Conservation (phyloP, 1,284 basidiomycete genomes). For the Phenoliferia sp. region DNA sequence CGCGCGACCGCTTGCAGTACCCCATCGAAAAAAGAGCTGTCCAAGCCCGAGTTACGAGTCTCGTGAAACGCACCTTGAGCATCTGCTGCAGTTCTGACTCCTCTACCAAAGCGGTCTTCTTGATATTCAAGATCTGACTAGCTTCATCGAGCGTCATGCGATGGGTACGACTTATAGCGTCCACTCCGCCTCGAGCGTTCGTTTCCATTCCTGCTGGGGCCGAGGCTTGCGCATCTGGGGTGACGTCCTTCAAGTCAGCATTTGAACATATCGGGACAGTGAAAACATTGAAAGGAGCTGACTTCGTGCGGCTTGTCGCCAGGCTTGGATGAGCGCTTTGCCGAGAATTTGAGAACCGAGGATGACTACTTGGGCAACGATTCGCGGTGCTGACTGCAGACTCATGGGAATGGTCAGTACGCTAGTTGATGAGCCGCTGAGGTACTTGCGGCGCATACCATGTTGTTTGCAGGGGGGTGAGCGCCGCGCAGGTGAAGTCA, state of each 20-base stretch:
- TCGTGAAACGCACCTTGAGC: slow-evolving; percentile 62
- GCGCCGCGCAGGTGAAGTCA: background rate
- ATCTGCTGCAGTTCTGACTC: slow-evolving; percentile 56
- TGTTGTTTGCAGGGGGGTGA: background rate
- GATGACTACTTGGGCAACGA: slow-evolving; percentile 75
- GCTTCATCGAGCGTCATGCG: slow-evolving; percentile 97
- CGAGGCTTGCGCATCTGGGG: background rate
- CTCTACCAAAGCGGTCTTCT: slow-evolving; percentile 42
- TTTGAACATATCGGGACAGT: too few relatives aligned
- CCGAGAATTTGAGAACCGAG: slow-evolving; percentile 80
- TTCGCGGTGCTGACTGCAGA: slow-evolving; percentile 44
- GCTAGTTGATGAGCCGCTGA: background rate
- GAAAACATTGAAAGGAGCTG: slow-evolving; percentile 41
- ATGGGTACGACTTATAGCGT: slow-evolving; percentile 72
- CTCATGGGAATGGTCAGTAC: background rate
- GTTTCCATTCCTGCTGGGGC: slow-evolving; percentile 7
- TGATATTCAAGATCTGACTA: slow-evolving; percentile 84
- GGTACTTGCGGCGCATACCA: background rate
- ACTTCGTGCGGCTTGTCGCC: slow-evolving; percentile 90
- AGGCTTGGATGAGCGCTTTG: slow-evolving; percentile 85
- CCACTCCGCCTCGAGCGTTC: slow-evolving; percentile 60
- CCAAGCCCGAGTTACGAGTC: background rate
- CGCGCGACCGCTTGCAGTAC: background rate
- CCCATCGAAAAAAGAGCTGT: background rate
- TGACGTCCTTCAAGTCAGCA: too few relatives aligned